Percentiles rank a stretch among this genome's conserved stretches.
Evolutionary conservation across 2,329 filamentous ascomycete genomes (phyloP).

Genomic region (Fusarium sp.): DNA sequence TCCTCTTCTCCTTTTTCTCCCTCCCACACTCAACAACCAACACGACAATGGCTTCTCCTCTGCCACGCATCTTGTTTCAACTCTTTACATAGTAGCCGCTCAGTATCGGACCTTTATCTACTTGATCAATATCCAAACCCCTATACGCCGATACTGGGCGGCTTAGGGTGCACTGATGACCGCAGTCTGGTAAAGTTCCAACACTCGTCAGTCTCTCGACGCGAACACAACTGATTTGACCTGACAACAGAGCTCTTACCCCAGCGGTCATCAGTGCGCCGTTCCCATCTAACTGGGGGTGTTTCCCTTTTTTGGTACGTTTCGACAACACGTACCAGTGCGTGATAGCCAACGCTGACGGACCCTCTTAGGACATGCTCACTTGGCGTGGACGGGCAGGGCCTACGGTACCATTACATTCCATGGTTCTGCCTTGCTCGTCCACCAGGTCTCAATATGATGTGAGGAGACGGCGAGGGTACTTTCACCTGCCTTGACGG

Average conservation of each 20-base stretch:
- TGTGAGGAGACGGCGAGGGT: background rate
- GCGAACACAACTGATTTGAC: background rate
- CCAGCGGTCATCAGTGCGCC: background rate
- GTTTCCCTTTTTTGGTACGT: constrained; percentile 1
- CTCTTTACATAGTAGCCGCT: background rate
- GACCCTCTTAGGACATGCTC: background rate
- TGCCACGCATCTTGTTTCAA: background rate
- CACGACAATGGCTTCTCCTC: background rate
- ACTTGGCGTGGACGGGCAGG: background rate
- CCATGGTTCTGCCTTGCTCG: background rate
- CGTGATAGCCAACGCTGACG: background rate
- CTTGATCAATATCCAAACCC: background rate
- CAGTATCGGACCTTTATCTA: background rate
- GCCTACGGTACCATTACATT: background rate
- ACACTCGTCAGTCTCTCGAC: background rate
- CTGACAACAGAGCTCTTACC: background rate
- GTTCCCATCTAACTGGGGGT: background rate
- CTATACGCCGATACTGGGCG: background rate
- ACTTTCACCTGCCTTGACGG: background rate
- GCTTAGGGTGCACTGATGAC: background rate
- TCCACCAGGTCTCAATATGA: background rate
- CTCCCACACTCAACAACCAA: background rate
- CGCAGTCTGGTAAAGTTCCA: background rate
- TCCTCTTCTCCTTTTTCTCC: background rate
- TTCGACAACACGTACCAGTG: background rate